Base-by-base conservation (phyloP, 331 rosid genomes). In the Acacia concinna region DNA sequence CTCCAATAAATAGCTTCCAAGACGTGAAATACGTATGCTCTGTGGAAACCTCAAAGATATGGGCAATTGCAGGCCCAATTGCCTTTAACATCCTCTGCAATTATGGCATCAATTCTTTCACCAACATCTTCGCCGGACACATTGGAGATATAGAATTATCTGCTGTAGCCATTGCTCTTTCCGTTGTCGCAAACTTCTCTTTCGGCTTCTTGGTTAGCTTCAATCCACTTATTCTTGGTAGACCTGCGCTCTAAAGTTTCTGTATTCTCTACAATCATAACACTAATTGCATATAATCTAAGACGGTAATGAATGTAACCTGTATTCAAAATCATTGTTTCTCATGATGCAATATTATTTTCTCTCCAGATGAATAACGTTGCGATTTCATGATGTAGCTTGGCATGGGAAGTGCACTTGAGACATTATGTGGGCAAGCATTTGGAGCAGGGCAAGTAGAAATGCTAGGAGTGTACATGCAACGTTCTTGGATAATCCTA, bases 391-490 rank as follows among this genome's bases (percentile, higher is more conserved):
- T 18, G 57, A 49, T 49, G 57, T 18, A 94, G 98, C 91, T 94
- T 65, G 98, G 98, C 3, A 92, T 94, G 97, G 98, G 90, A 75
- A 94, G 98, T 83, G 98, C 98, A 44, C 79, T 92, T 3, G 98
- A 94, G 89, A 92, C 98, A 8, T 69, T 94, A 72, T 92, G 98
- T 83, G 98, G 98, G 31, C 98, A 94, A 74, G 97, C 98, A 49
- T 94, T 81, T 81, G 98, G 98, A 2, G 97, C 97, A 0, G 97
- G 98, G 34, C 94, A 94, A 83, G 88, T 92, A 51, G 93, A 87
- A 17, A 91, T 94, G 97, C 91, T 92, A 2, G 98, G 97, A 1
- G 80, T 92, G 9, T 94, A 94, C 84, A 79, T 92, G 97, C 98
- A 94, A 78, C 88, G 98, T 1, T 92, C 97, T 5, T 92, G 97